Evolutionary conservation across 805 yeast genomes (phyloP), one percentile per base, ranked within the genome.

Genomic region (Yarrowia bubula): DNA sequence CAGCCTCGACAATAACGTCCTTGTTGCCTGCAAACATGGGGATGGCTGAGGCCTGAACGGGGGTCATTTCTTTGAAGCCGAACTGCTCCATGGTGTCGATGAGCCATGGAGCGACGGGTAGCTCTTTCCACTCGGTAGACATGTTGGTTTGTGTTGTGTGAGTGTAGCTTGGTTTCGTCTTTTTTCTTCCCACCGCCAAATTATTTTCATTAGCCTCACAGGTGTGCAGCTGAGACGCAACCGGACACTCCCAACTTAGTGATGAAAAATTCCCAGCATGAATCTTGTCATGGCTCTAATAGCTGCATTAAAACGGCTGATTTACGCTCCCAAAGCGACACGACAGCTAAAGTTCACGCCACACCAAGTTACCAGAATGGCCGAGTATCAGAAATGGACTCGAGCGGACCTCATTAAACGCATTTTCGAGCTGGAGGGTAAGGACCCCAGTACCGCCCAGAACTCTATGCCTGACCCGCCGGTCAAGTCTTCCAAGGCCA

Each of bases 1-100:
- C 97, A 0, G 98, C 96, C 74, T 95, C 98, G 1, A 92, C 98
- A 8, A 95, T 95, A 3, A 95, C 97, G 76, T 95, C 99, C 72
- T 93, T 93, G 72, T 92, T 89, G 17, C 86, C 86, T 22, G 87
- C 76, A 69, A 95, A 83, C 67, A 92, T 77, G 0, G 99, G 99
- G 58, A 95, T 89, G 0, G 96, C 87, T 0, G 98, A 85, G 0
- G 99, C 98, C 74, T 95, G 99, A 0, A 95, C 99, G 0, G 99
- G 97, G 0, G 99, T 95, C 97, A 93, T 91, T 11, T 83, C 74
- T 2, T 84, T 82, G 73, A 83, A 92, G 1, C 96, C 97, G 67
- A 88, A 73, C 1, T 92, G 83, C n/a, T 78, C 75, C 11, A 92
- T 80, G 1, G 96, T 95, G 1, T 86, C 88, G 33, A 69, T 42